Conservation (phyloP, 441 rosid genomes). For the Populus hybrid region DNA sequence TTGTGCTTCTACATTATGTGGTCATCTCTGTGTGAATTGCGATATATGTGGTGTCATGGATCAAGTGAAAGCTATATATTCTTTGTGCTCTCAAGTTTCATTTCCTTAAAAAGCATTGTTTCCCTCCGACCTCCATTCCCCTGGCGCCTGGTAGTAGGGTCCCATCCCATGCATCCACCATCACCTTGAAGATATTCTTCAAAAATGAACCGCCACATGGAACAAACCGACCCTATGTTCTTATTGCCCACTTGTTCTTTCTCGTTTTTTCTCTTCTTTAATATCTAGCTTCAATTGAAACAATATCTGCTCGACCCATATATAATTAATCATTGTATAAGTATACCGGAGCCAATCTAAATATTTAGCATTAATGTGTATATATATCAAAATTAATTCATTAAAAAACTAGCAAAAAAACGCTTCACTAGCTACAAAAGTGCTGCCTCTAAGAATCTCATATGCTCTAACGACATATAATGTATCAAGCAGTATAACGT, state of each 20-base stretch:
- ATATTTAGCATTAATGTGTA: background rate
- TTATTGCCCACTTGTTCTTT: constrained; percentile 25
- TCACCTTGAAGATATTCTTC: constrained; percentile 36
- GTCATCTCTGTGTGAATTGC: too few relatives aligned
- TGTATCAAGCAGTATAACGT: background rate
- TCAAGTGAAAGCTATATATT: background rate
- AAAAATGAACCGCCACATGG: constrained; percentile 45
- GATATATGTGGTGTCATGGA: background rate
- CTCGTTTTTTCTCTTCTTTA: background rate
- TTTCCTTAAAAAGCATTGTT: constrained; percentile 5
- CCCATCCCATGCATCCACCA: constrained; percentile 1
- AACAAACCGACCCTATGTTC: background rate
- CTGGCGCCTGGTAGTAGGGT: too few relatives aligned
- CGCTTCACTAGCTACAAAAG: background rate
- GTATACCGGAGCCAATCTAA: constrained; percentile 11
- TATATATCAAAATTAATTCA: background rate
- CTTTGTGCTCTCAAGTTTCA: too few relatives aligned
- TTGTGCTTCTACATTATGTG: too few relatives aligned
- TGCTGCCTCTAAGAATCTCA: background rate
- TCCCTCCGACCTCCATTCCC: too few relatives aligned
- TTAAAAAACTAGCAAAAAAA: background rate
- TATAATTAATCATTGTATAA: constrained; percentile 1
- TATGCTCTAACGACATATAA: background rate
- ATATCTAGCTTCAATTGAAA: too few relatives aligned
- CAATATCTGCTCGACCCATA: too few relatives aligned